A percentile compares a stretch with the other conserved stretches of the same genome.
Evolutionary conservation across 2,329 filamentous ascomycete species (phyloP).

Genomic region (Ceratocystiopsis sp.): DNA sequence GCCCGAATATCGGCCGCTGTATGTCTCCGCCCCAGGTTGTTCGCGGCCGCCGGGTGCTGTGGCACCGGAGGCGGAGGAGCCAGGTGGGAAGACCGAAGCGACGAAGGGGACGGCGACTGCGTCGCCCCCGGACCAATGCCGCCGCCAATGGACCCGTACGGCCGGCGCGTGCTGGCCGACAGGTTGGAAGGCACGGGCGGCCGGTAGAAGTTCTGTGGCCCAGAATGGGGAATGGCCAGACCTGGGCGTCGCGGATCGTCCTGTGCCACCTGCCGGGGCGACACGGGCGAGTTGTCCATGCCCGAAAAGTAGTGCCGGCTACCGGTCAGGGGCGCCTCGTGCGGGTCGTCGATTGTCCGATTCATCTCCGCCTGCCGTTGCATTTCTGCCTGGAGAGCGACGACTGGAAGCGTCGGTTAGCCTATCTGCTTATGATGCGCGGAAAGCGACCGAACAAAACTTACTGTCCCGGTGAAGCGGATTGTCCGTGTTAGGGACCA

Average conservation of each 20-base stretch:
- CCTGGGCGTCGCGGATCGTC: constrained; percentile 66
- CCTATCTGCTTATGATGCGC: neutral
- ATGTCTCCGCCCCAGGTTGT: constrained; percentile 65
- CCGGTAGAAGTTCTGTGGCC: constrained; percentile 50
- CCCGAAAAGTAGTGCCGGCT: constrained; percentile 50
- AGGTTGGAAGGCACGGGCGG: constrained; percentile 70
- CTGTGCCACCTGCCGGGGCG: constrained; percentile 70
- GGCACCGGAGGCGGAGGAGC: constrained; percentile 36
- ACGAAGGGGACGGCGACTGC: constrained; percentile 46
- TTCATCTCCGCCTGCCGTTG: constrained; percentile 43
- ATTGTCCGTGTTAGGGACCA: constrained; percentile 61
- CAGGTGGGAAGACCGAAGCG: constrained; percentile 50
- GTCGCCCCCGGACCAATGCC: constrained; percentile 19
- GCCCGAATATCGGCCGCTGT: constrained; percentile 92
- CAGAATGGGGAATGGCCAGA: constrained; percentile 38
- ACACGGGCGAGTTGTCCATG: constrained; percentile 63
- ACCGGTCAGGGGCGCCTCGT: constrained; percentile 47
- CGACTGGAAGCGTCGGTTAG: constrained; percentile 23
- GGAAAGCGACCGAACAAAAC: constrained; percentile 16
- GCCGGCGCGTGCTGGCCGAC: constrained; percentile 55
- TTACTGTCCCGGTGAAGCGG: constrained; percentile 68
- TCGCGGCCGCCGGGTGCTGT: constrained; percentile 36
- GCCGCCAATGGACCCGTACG: constrained; percentile 75
- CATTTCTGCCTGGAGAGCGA: constrained; percentile 40
- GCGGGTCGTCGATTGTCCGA: constrained; percentile 42